Percentiles rank a stretch among this genome's conserved stretches.
These are phyloP conservation scores for Phytopythium montanum DNA, from an alignment of 352 stramenopile species.

Conservation along the genomic window DNA sequence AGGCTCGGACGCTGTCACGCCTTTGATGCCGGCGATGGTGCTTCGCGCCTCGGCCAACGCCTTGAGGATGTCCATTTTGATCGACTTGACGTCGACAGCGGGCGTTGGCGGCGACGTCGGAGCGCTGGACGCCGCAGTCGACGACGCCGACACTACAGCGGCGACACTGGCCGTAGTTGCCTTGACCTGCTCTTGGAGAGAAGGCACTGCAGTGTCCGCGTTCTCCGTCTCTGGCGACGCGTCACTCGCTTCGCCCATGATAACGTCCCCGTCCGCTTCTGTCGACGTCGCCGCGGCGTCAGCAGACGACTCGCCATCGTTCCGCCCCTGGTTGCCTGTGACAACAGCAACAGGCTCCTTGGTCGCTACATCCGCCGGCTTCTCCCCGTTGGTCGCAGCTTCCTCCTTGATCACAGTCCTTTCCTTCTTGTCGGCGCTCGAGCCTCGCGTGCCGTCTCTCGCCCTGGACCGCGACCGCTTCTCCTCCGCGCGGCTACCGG, in stretches of 20 bases:
- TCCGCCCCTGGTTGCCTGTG: neutral
- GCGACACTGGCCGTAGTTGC: neutral
- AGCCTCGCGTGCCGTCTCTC: neutral
- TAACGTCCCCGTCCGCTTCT: neutral
- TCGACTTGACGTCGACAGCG: slow-evolving; percentile 59
- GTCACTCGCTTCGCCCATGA: slow-evolving; percentile 2
- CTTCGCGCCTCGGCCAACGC: slow-evolving; percentile 68
- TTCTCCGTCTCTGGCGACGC: neutral
- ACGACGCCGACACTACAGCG: neutral
- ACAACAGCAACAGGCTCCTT: neutral
- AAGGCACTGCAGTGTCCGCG: neutral
- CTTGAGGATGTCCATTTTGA: slow-evolving; percentile 82
- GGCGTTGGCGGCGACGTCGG: slow-evolving; percentile 4
- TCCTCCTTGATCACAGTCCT: neutral
- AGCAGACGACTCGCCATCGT: neutral
- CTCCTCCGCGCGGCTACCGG: neutral
- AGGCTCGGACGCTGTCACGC: slow-evolving; percentile 2
- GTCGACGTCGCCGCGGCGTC: neutral
- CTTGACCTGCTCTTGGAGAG: neutral
- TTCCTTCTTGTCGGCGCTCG: slow-evolving; percentile 1
- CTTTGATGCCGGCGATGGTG: slow-evolving; percentile 72
- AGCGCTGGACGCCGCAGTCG: neutral
- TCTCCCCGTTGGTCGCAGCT: neutral
- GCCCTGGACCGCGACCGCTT: neutral
- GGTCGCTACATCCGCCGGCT: neutral